Evolutionary conservation across 2,329 filamentous ascomycete genomes (phyloP).

Genomic region (Conoideocrella luteorostrata): DNA sequence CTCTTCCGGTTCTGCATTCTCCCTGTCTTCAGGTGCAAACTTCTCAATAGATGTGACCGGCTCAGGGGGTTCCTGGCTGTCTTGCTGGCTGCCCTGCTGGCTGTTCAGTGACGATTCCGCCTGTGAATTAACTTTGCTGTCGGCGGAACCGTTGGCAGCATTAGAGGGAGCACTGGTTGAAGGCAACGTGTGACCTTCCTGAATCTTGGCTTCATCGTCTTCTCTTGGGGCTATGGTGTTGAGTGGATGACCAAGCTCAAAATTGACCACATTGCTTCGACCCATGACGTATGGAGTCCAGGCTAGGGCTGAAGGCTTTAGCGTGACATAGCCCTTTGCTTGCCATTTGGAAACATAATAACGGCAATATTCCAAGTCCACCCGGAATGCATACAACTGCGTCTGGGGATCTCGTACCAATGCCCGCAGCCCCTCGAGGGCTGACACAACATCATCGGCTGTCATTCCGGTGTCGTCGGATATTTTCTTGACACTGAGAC

Average conservation of each 20-base stretch:
- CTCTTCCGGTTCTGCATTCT: constrained; percentile 19
- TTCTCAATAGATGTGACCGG: constrained; percentile 26
- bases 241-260: constrained; percentile 73
- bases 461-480: constrained; percentile 93
- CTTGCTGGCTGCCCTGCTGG: constrained; percentile 8
- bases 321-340: constrained; percentile 76
- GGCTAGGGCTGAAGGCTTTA: constrained; percentile 72
- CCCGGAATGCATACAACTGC: constrained; percentile 78
- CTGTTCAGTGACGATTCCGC: neutral
- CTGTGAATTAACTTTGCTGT: constrained; percentile 8
- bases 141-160: constrained; percentile 10
- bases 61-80: constrained; percentile 14
- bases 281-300: constrained; percentile 99
- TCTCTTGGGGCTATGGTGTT: constrained; percentile 85
- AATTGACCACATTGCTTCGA: constrained; percentile 71
- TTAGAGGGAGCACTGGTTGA: neutral
- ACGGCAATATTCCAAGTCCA: constrained; percentile 79
- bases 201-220: constrained; percentile 50
- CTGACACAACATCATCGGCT: constrained; percentile 90
- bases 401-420: constrained; percentile 86
- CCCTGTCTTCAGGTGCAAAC: constrained; percentile 24
- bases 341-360: constrained; percentile 89
- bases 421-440: constrained; percentile 81
- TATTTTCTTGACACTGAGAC: constrained; percentile 59
- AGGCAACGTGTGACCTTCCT: constrained; percentile 21